phyloP scores from a whole-genome alignment of 495 filamentous ascomycete genomes.

The Neurospora intermedia region DNA sequence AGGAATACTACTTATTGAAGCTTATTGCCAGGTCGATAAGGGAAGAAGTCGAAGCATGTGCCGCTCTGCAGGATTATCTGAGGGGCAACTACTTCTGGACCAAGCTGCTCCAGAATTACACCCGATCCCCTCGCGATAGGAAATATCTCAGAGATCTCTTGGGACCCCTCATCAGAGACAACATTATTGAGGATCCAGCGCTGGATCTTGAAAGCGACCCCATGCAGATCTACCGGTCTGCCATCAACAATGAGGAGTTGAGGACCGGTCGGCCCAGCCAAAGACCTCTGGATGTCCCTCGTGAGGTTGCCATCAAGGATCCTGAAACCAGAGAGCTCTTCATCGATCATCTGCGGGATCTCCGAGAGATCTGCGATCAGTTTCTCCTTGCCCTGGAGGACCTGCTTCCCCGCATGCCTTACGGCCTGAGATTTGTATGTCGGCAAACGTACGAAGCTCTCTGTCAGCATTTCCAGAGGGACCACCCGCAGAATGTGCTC shows the following conservation, averaged over 20 bases:
- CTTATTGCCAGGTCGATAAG: slow-evolving; percentile 71
- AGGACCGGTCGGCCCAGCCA: slow-evolving; percentile 75
- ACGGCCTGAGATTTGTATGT: slow-evolving; percentile 81
- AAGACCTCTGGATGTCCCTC: slow-evolving; percentile 67
- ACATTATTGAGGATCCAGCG: slow-evolving; percentile 81
- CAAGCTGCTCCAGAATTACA: slow-evolving; percentile 76
- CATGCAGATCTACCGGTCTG: slow-evolving; percentile 90
- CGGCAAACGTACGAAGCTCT: slow-evolving; percentile 76
- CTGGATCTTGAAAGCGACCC: slow-evolving; percentile 95
- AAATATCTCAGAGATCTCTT: slow-evolving; percentile 83
- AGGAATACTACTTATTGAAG: slow-evolving; percentile 95
- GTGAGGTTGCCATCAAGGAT: slow-evolving; percentile 88
- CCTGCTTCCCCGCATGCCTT: slow-evolving; percentile 77
- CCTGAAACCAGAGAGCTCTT: slow-evolving; percentile 84
- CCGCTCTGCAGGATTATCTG: slow-evolving; percentile 70
- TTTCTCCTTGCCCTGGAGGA: slow-evolving; percentile 77
- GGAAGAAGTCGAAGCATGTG: slow-evolving; percentile 73
- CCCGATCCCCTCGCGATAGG: slow-evolving; percentile 82
- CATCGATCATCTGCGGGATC: slow-evolving; percentile 84
- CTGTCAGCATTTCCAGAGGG: slow-evolving; percentile 62
- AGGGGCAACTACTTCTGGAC: slow-evolving; percentile 89
- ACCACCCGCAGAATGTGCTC: slow-evolving; percentile 65
- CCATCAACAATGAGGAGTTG: slow-evolving; percentile 94
- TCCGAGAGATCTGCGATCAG: slow-evolving; percentile 85
- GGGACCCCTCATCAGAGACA: slow-evolving; percentile 71